phyloP scores from a whole-genome alignment of 352 stramenopile genomes.

The Saprolegnia diclina region DNA sequence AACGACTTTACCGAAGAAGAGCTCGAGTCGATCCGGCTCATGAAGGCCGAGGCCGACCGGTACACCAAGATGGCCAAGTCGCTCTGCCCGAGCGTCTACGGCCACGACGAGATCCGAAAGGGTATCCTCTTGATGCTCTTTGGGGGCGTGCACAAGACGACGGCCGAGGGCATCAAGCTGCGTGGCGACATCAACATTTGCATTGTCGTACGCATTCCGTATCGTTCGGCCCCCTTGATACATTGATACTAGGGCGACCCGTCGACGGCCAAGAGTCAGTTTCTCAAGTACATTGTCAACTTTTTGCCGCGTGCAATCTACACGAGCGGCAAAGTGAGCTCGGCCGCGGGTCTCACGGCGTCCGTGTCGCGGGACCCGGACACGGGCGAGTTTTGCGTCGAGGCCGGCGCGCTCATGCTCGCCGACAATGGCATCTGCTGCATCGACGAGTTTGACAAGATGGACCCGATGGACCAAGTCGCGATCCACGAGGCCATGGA shows the following conservation, averaged over 20 bases:
- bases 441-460: slow-evolving; percentile 99
- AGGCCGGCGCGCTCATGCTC: slow-evolving; percentile 96
- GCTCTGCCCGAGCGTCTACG: slow-evolving; percentile 96
- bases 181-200: slow-evolving; percentile 99
- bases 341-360: slow-evolving; percentile 96
- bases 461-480: slow-evolving; percentile 96
- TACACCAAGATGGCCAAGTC: slow-evolving; percentile 93
- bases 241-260: slow-evolving; percentile 70
- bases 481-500: slow-evolving; percentile 99
- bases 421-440: slow-evolving; percentile 98
- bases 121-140: slow-evolving; percentile 98
- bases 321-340: slow-evolving; percentile 98
- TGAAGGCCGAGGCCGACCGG: slow-evolving; percentile 85
- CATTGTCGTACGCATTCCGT: slow-evolving; percentile 91
- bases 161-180: slow-evolving; percentile 95
- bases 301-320: slow-evolving; percentile 96
- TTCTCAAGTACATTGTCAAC: slow-evolving; percentile 96
- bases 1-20: slow-evolving; percentile 90
- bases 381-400: slow-evolving; percentile 88
- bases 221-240: slow-evolving; percentile 33
- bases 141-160: slow-evolving; percentile 97
- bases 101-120: slow-evolving; percentile 92
- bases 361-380: slow-evolving; percentile 93
- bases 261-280: slow-evolving; percentile 98
- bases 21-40: slow-evolving; percentile 86